These are phyloP conservation scores for sorghum (Sorghum bicolor) DNA, from an alignment of 176 grass and related monocot genomes.

Conservation along the genomic window DNA sequence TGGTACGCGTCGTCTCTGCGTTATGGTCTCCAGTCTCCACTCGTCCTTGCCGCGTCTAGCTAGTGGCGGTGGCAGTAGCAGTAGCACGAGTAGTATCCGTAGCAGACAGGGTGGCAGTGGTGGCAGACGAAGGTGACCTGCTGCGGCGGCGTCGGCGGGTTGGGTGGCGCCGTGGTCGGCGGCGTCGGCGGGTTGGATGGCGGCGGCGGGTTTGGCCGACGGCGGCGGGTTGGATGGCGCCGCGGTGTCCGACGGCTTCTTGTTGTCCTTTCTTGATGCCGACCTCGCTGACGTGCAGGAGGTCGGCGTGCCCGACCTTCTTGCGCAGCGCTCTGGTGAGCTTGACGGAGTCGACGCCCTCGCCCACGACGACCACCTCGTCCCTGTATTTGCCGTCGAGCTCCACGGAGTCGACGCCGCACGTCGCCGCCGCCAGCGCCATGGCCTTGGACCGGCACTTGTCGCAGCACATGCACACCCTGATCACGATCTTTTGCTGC, in stretches of 20 bases:
- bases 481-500: conserved; percentile 56
- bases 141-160: no score
- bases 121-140: no score
- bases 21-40: background rate
- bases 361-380: background rate
- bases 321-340: no score
- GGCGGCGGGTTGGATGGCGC: no score
- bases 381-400: conserved; percentile 29
- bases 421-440: conserved; percentile 35
- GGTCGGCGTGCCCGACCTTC: background rate
- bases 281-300: conserved; percentile 24
- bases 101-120: no score
- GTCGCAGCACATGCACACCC: conserved; percentile 40
- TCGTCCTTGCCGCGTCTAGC: background rate
- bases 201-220: no score
- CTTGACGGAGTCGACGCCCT: no score
- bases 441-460: conserved; percentile 60
- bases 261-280: conserved; percentile 8
- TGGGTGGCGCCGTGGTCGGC: no score
- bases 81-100: no score
- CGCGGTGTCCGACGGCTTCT: no score
- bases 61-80: background rate
- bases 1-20: no score
- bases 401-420: conserved; percentile 45
- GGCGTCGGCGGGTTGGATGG: no score